Evolutionary conservation across 1,284 basidiomycete genomes (phyloP), one percentile per base, ranked within the genome.

Genomic region (Cutaneotrichosporon sp.): DNA sequence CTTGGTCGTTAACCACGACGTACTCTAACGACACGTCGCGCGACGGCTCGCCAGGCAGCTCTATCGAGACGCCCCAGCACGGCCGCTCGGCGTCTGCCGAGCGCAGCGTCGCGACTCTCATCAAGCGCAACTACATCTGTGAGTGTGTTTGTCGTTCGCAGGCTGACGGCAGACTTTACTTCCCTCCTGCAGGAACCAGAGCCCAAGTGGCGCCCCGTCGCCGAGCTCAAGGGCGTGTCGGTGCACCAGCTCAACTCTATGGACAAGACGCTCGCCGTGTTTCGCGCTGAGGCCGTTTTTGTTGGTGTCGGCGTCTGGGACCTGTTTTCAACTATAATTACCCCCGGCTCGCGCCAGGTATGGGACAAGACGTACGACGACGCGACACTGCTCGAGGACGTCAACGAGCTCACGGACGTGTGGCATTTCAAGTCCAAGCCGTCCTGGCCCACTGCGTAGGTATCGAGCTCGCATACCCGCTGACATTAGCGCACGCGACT

Each of bases 251-350:
- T 98, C 14, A 89, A 97, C 72, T 96, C 91, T 0, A 97, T 98
- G 57, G 96, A 99, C 73, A 92, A 91, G 22, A 97, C 94, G 0
- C 77, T 98, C 34, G 89, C 97, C 4, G 93, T 99, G 2, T 97
- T 92, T 72, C 84, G 91, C 14, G 94, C 94, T 0, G 93, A 97
- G 73, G 93, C 94, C 1, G 94, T 93, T 0, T 97, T 98, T 73
- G 93, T 98, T 33, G 96, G 94, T 18, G 85, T 98, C 2, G 85
- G 89, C 14, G 79, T 98, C 1, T 98, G 94, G 93, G 96, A 98
- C 71, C 77, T 98, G n/a, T 96, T 88, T 65, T 84, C 86, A 20
- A 85, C 88, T 1, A 85, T 97, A 45, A 83, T 84, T 23, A 88
- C 86, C 15, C 88, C 89, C 1, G 90, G 91, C 1, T 85, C 88